Evolutionary conservation across 768 basidiomycete species (phyloP), one percentile per base, ranked within the genome.

Genomic region (Rhizopogon salebrosus): DNA sequence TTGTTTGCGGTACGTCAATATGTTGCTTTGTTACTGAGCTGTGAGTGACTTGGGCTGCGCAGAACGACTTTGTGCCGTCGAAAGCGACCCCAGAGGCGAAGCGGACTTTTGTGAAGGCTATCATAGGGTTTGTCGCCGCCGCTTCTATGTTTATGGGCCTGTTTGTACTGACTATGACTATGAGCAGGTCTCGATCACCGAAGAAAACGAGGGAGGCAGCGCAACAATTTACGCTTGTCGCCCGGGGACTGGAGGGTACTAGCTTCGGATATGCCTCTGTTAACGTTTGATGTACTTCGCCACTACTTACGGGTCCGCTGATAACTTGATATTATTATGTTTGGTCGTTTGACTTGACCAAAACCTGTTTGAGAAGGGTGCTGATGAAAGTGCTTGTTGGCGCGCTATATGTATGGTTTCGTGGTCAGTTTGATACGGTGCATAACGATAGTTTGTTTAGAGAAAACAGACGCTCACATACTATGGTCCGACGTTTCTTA

Each of bases 221-320:
- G 10, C 84, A 92, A 58, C 89, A 95, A 56, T 94, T 95, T 66
- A 86, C 87, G 1, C 75, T 95, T 0, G 79, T 95, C 18, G 87
- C 91, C 10, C 72, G 92, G 62, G 92, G 92, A 2, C 67, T 94
- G 52, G 90, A 91, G 59, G 89, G 87, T 7, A 87, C 91, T 8
- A 85, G 81, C 55, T 95, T 94, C 67, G 92, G 92, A 7, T 92
- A 88, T 66, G 83, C 90, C 2, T 83, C 85, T 4, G 72, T 83
- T 49, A 74, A 75, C 34, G 80, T 82, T 78, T 82, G 56, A 67
- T 36, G 26, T 26, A 13, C 20, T 7, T n/a, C n/a, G n/a, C n/a
- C n/a, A n/a, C n/a, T n/a, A n/a, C n/a, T n/a, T n/a, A n/a, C n/a
- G n/a, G n/a, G 53, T 38, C 31, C 35, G 29, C 27, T 27, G n/a